A percentile compares a stretch with the other conserved stretches of the same genome.
Conservation (phyloP, 768 basidiomycete genomes). For the Sistotremastrum niveocremeum region DNA sequence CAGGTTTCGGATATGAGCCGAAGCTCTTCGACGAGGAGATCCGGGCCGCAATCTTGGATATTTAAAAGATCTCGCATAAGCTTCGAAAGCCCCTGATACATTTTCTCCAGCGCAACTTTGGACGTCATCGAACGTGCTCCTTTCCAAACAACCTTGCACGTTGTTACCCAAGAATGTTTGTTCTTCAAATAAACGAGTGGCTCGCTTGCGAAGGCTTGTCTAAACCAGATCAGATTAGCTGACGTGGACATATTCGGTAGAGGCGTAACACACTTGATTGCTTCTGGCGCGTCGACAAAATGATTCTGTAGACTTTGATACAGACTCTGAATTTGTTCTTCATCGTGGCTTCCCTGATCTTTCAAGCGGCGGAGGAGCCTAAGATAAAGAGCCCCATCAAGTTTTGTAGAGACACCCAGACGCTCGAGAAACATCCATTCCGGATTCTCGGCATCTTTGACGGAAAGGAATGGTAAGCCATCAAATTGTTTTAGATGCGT, state of each 20-base stretch:
- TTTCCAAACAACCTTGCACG: slow-evolving; percentile 7
- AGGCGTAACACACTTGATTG: slow-evolving; percentile 9
- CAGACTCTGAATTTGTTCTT: slow-evolving; percentile 1
- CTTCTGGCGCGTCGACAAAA: slow-evolving; percentile 10
- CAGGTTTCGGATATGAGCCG: neutral
- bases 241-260: neutral
- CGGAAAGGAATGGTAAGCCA: slow-evolving; percentile 10
- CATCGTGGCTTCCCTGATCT: slow-evolving; percentile 1
- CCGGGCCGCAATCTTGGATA: slow-evolving; percentile 5
- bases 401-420: slow-evolving; percentile 8
- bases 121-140: slow-evolving; percentile 10
- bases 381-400: slow-evolving; percentile 8
- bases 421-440: slow-evolving; percentile 10
- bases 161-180: neutral
- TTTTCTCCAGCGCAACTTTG: slow-evolving; percentile 5
- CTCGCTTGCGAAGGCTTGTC: neutral
- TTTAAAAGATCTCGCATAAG: slow-evolving; percentile 10
- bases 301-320: slow-evolving; percentile 12
- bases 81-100: slow-evolving; percentile 5
- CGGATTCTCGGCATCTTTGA: slow-evolving; percentile 8
- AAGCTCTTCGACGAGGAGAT: slow-evolving; percentile 10
- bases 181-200: neutral
- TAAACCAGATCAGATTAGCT: slow-evolving; percentile 8
- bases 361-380: slow-evolving; percentile 9
- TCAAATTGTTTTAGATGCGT: neutral